Evolutionary conservation across 108 stramenopile species (phyloP), one percentile per base, ranked within the genome.

Genomic region (Conticribra guillardii): DNA sequence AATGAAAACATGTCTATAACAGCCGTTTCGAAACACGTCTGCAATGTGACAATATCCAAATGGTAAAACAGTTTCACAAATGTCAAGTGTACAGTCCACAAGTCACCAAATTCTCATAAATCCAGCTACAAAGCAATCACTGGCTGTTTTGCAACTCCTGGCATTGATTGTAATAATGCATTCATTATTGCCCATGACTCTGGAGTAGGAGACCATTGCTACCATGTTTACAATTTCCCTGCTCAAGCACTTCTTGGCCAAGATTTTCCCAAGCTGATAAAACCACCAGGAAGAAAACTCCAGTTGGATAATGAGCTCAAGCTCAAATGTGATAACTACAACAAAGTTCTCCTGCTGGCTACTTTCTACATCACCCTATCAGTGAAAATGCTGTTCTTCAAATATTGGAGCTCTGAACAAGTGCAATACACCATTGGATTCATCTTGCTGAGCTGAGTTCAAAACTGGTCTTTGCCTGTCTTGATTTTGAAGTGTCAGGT

Each of bases 171-270:
- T 9, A 33, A 8, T 11, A 19, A 61, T 18, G 74, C 32, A 7
- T 8, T 27, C 15, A 28, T 32, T 15, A 37, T 17, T 3, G 52
- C 73, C 0, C 54, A 60, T 17, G 26, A 47, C 22, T 28, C 45
- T 26, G 55, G 55, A 2, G 57, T 74, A 26, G 73, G 73, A 27
- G 73, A 74, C 27, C 73, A 74, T 41, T 57, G 49, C 0, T 31
- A 66, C 2, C 30, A 64, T n/a, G 8, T 74, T 9, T 9, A 51
- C 14, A 57, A 74, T 8, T 41, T 65, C 2, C 16, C 19, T 9
- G 56, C 73, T 0, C 37, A 23, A 34, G 23, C 73, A 0, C 2
- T 74, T 15, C 41, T 74, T 19, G 73, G 73, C 0, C 19, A 31
- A 0, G 14, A 34, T 0, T 58, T 57, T 23, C 73, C 73, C 1